Base-by-base conservation (phyloP, 2,329 filamentous ascomycete species). In the Dendryphion nanum region DNA sequence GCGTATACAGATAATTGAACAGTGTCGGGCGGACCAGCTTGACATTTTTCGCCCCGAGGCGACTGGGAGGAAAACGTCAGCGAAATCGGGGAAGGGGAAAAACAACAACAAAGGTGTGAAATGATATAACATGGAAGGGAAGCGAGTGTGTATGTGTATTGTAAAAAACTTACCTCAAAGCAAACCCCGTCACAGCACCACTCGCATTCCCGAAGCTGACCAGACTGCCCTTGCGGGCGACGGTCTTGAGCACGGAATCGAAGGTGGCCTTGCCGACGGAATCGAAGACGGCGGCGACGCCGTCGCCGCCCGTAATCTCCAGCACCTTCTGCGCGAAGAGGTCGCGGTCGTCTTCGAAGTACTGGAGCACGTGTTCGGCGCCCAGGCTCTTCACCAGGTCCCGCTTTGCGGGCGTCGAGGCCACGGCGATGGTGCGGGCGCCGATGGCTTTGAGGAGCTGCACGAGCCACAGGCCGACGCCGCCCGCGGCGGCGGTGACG, bases 261-360 rank as follows among this genome's bases (percentile, higher is more conserved):
- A 93, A 95, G 0, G 90, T 95, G 33, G 77, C 76, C 70, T 88
- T 88, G 10, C 89, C 90, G 3, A 95, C 87, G 5, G 86, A 86
- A 61, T 95, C 89, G 60, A 89, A 94, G 18, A 95, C 84, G 7
- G 83, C 88, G 47, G 81, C 78, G 2, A 85, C 82, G 6, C 90
- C 90, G 42, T 81, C 70, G 0, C 84, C 84, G 2, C 73, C 78
- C 0, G 89, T 95, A 33, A 87, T 81, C 59, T 85, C 76, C 53
- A 76, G 71, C 5, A 88, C 82, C 59, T 77, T 73, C 42, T 59
- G 52, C 2, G 58, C 55, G 32, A 66, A 64, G 30, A 51, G 38
- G 17, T 64, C 53, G 18, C 55, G 30, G 40, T 78, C 72, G 33
- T 83, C 81, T 20, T 70, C 64, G 30, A 66, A 65, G 50, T 89